Evolutionary conservation across 768 basidiomycete species (phyloP), one percentile per base, ranked within the genome.

Genomic region (Leucosporidium creatinivorum): DNA sequence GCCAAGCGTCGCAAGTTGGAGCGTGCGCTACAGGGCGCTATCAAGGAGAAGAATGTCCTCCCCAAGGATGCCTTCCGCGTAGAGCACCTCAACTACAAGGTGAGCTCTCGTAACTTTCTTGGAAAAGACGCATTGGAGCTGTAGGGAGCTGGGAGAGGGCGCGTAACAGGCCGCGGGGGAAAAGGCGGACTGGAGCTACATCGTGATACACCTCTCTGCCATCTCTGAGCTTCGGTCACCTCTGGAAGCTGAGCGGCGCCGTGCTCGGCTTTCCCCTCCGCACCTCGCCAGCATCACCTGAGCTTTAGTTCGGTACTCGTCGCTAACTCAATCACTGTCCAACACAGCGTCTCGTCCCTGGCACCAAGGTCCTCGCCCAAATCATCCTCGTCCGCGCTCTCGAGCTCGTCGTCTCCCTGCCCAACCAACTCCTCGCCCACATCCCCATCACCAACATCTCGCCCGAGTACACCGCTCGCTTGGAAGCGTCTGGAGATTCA

Each of bases 1-100:
- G 69, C 74, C 21, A 77, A 82, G 76, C 56, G 76, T 50, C 73
- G 77, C 56, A 76, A 79, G 61, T 67, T 76, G 26, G 76, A 78
- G 56, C 65, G 69, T 28, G 65, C 63, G 12, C 60, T 71, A 13
- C 52, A 36, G 17, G 66, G 58, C 15, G 39, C 50, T 61, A 73
- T 74, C 33, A 77, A 76, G 64, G 72, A 75, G 59, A 72, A 77
- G 72, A 78, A 80, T 71, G 74, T 74, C 68, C 71, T 77, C 31
- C 75, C 71, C 33, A 69, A 67, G 62, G 73, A 78, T 28, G 77
- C 73, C 25, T 81, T 87, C 63, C 87, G 92, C 64, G 85, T 94
- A 49, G 93, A 97, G 75, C 89, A 92, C 77, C 81, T 96, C 49
- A 96, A 93, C 75, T 94, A 96, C 81, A 96, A 93, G 81, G 91